These are phyloP conservation scores for Microstroma glucosiphilum DNA, from an alignment of 1,284 basidiomycete genomes.

Conservation along the genomic window DNA sequence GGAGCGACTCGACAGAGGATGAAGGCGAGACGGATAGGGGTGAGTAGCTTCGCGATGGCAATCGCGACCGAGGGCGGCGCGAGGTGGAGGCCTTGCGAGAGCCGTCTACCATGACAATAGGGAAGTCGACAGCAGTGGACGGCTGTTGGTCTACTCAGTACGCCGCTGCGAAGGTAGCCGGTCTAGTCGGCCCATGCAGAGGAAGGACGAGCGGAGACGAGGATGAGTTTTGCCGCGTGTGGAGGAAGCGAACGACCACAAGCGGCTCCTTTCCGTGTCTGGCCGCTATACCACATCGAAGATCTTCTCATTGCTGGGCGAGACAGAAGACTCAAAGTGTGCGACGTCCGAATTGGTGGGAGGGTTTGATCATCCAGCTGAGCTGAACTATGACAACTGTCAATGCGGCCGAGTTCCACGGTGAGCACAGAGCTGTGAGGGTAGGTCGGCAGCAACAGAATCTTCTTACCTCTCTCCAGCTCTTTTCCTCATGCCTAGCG, in stretches of 20 bases:
- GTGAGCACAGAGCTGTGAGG: not conserved
- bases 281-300: no score
- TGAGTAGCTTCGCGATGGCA: not conserved
- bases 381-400: conserved; percentile 6
- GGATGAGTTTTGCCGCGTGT: no score
- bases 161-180: no score
- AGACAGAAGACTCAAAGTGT: no score
- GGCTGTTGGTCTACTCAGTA: no score
- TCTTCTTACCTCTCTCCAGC: not conserved
- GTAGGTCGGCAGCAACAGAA: not conserved
- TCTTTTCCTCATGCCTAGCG: conserved; percentile 17
- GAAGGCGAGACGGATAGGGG: conserved; percentile 1
- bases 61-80: not conserved
- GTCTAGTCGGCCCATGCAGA: no score
- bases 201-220: no score
- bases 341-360: no score
- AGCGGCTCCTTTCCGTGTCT: no score
- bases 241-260: no score
- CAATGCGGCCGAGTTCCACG: conserved; percentile 15
- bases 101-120: not conserved
- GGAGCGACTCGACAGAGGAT: not conserved
- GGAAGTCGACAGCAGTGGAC: no score
- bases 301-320: no score
- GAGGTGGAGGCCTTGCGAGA: not conserved
- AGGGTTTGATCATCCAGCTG: not conserved